phyloP scores from a whole-genome alignment of 129 eudicot genomes.

The carrot (Daucus carota) region DH1_v3.0 NC_030382.2:45970001-45970500 shows the following conservation, averaged over 20 bases:
- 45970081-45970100: not conserved
- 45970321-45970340: not conserved
- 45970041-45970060: not conserved
- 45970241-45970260: not conserved
- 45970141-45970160: not conserved
- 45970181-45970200: not conserved
- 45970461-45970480: not conserved
- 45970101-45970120: too few species aligned
- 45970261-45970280: not conserved
- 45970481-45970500: not conserved
- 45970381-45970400: not conserved
- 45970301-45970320: not conserved
- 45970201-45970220: not conserved
- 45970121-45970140: not conserved
- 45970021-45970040: constrained; percentile 2
- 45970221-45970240: not conserved
- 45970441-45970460: not conserved
- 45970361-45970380: not conserved
- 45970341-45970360: not conserved
- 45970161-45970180: not conserved
- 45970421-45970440: not conserved
- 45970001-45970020: not conserved
- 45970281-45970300: not conserved
- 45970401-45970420: not conserved
- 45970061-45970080: not conserved